phyloP scores from a whole-genome alignment of 2,329 filamentous ascomycete species.

The Alternaria sp. region DNA sequence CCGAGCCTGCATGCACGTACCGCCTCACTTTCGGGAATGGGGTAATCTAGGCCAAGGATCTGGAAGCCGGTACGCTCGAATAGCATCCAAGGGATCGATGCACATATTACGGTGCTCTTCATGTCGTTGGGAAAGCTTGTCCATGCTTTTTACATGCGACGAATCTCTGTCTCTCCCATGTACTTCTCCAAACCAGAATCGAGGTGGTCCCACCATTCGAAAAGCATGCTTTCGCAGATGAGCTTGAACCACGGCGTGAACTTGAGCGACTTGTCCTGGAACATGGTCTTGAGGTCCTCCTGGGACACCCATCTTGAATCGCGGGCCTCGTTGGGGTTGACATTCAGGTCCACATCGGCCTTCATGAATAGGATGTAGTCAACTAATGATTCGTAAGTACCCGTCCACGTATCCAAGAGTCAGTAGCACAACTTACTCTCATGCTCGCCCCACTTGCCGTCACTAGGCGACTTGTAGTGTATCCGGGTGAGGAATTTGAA shows the following conservation, averaged over 20 bases:
- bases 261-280: slow-evolving; percentile 78
- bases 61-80: not conserved
- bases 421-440: slow-evolving; percentile 72
- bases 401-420: not conserved
- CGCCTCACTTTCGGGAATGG: slow-evolving; percentile 34
- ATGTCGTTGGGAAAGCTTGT: not conserved
- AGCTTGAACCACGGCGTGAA: slow-evolving; percentile 99
- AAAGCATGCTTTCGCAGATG: slow-evolving; percentile 97
- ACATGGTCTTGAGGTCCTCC: slow-evolving; percentile 84
- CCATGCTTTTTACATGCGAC: slow-evolving; percentile 71
- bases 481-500: slow-evolving; percentile 96
- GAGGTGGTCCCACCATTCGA: slow-evolving; percentile 94
- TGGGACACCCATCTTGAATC: slow-evolving; percentile 85
- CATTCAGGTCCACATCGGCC: slow-evolving; percentile 82
- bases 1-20: slow-evolving; percentile 31
- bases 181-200: slow-evolving; percentile 85
- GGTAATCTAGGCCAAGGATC: slow-evolving; percentile 19
- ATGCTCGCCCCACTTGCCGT: slow-evolving; percentile 98
- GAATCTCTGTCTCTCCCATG: slow-evolving; percentile 84
- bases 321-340: slow-evolving; percentile 88
- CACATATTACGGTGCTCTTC: not conserved
- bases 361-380: slow-evolving; percentile 98
- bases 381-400: slow-evolving; percentile 63
- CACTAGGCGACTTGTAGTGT: slow-evolving; percentile 96
- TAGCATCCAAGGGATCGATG: not conserved